Evolutionary conservation across 257 asterid genomes (phyloP).

Genomic region (Scutellaria minor): DNA sequence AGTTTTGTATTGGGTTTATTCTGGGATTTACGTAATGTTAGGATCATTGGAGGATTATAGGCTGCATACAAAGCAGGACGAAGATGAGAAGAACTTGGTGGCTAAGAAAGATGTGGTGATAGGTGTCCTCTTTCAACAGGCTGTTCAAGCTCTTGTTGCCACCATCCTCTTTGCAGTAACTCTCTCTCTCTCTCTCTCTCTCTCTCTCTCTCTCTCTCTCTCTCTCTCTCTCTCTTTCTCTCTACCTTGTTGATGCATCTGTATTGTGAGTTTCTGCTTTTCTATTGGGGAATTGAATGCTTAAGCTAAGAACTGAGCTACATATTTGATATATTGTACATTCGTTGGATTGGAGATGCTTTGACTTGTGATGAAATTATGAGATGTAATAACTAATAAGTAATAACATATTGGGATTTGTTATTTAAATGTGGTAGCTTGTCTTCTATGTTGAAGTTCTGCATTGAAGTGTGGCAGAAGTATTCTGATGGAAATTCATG

Average conservation of each 20-base stretch:
- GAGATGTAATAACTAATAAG: background rate
- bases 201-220: background rate
- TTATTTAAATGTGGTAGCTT: background rate
- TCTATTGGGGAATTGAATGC: background rate
- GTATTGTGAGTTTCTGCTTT: background rate
- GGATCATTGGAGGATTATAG: slow-evolving; percentile 65
- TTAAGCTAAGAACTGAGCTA: background rate
- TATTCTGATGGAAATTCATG: too few relatives aligned
- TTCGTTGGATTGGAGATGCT: slow-evolving; percentile 9
- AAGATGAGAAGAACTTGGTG: slow-evolving; percentile 79
- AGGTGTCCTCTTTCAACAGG: slow-evolving; percentile 81
- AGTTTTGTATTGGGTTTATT: slow-evolving; percentile 67
- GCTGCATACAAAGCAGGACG: slow-evolving; percentile 65
- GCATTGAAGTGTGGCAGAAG: background rate
- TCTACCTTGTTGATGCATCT: background rate
- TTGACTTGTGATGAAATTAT: slow-evolving; percentile 3
- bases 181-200: background rate
- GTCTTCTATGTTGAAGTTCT: background rate
- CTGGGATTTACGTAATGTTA: slow-evolving; percentile 61
- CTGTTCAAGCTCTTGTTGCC: slow-evolving; percentile 72
- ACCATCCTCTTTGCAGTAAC: slow-evolving; percentile 68
- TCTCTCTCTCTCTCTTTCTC: too few relatives aligned
- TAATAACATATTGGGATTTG: background rate
- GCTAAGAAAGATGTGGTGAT: slow-evolving; percentile 61
- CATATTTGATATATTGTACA: background rate